These are phyloP conservation scores for Mimosa pudica DNA, from an alignment of 306 rosid species.

Conservation along the genomic window DNA sequence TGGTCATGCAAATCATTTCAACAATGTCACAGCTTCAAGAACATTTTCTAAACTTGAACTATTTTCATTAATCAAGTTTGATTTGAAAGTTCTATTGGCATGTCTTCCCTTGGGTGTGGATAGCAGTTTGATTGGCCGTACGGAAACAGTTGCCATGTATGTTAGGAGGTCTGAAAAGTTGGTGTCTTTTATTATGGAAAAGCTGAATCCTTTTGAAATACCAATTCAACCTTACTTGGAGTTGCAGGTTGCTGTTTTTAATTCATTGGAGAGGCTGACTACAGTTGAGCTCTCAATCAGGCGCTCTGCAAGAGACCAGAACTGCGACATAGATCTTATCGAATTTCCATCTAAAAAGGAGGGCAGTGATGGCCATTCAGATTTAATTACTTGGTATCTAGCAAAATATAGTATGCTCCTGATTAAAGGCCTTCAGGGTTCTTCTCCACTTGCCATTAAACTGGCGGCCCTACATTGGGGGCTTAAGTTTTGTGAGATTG, in stretches of 20 bases:
- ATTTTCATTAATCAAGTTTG: constrained; percentile 74
- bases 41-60: constrained; percentile 67
- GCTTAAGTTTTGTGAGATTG: constrained; percentile 67
- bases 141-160: constrained; percentile 51
- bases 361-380: constrained; percentile 39
- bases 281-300: constrained; percentile 61
- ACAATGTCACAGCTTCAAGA: constrained; percentile 41
- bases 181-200: constrained; percentile 55
- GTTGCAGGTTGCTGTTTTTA: constrained; percentile 71
- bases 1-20: constrained; percentile 39
- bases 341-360: constrained; percentile 43
- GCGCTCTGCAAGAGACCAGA: constrained; percentile 52
- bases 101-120: constrained; percentile 57
- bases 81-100: constrained; percentile 75
- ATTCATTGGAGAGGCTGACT: constrained; percentile 69
- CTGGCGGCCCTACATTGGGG: constrained; percentile 70
- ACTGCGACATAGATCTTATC: constrained; percentile 36
- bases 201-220: constrained; percentile 71
- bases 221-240: constrained; percentile 66
- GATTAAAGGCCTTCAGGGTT: constrained; percentile 65
- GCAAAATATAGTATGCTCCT: constrained; percentile 58
- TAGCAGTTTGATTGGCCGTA: constrained; percentile 56
- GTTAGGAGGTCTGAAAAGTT: constrained; percentile 66
- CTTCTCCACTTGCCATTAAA: constrained; percentile 85
- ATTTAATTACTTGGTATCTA: constrained; percentile 59